Evolutionary conservation across 352 stramenopile species (phyloP).

Genomic region (Phytophthora citricola): DNA sequence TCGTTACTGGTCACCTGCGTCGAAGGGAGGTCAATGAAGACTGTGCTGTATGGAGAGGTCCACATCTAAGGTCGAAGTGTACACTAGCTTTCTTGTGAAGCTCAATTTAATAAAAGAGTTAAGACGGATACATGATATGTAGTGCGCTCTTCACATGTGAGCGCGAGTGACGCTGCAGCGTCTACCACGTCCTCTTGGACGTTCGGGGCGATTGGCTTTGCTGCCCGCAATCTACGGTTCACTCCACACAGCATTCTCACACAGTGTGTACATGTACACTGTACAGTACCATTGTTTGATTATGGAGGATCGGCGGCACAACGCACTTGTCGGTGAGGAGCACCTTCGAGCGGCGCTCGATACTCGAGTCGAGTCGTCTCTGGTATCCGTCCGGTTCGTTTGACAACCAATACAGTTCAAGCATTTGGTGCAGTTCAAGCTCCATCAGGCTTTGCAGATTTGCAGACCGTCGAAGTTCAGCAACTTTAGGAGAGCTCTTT

Average conservation of each 20-base stretch:
- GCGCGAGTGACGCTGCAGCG: slow-evolving; percentile 11
- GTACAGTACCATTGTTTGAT: slow-evolving; percentile 1
- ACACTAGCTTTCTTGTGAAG: too few species aligned
- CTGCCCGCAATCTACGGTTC: slow-evolving; percentile 3
- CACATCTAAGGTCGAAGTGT: too few species aligned
- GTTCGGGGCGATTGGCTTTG: slow-evolving; percentile 7
- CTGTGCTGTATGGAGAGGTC: too few species aligned
- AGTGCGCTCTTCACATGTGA: not conserved
- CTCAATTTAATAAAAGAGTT: too few species aligned
- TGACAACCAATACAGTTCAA: slow-evolving; percentile 20
- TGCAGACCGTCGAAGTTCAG: not conserved
- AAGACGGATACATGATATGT: too few species aligned
- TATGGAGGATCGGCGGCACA: slow-evolving; percentile 17
- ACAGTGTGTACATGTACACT: too few species aligned
- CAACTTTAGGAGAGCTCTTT: not conserved
- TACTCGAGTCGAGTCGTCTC: not conserved
- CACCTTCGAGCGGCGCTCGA: not conserved
- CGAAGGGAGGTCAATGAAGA: too few species aligned
- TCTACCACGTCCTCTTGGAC: slow-evolving; percentile 13
- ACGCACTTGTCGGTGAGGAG: not conserved
- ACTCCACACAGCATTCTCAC: not conserved
- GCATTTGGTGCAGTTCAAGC: slow-evolving; percentile 6
- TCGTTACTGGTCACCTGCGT: too few species aligned
- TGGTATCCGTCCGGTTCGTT: slow-evolving; percentile 1
- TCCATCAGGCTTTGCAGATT: slow-evolving; percentile 22